phyloP scores from a whole-genome alignment of 1,284 basidiomycete genomes.

The Ceratobasidium papillatum region DNA sequence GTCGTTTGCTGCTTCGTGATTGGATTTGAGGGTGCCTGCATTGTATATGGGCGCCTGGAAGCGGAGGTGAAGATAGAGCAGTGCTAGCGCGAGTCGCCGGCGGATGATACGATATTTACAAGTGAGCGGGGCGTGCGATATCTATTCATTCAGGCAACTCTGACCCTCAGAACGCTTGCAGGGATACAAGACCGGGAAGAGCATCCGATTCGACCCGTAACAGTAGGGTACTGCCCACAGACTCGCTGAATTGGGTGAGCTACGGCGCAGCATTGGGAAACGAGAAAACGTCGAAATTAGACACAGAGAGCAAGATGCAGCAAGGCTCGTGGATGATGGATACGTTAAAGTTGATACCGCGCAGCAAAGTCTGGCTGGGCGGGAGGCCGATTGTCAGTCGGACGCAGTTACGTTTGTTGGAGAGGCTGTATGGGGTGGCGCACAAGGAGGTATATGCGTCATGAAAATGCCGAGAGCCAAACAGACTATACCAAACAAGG shows the following conservation, averaged over 20 bases:
- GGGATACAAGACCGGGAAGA: background rate
- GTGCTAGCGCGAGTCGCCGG: background rate
- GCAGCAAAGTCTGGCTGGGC: background rate
- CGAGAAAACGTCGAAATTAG: background rate
- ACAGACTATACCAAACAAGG: background rate
- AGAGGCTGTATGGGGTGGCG: background rate
- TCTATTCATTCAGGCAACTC: slow-evolving; percentile 1
- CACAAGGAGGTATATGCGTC: background rate
- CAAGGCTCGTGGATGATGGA: background rate
- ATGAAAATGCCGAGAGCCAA: slow-evolving; percentile 2
- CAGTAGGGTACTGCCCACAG: background rate
- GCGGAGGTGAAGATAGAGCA: background rate
- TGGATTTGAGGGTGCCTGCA: background rate
- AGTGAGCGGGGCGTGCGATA: background rate
- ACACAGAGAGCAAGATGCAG: background rate
- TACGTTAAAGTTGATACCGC: background rate
- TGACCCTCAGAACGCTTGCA: background rate
- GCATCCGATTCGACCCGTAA: background rate
- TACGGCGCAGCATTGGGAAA: slow-evolving; percentile 11
- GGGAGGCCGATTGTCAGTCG: background rate
- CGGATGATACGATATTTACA: background rate
- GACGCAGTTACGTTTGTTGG: background rate
- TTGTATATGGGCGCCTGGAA: slow-evolving; percentile 12
- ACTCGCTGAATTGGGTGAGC: background rate
- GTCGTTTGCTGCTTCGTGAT: background rate